Percentiles rank a stretch among this genome's conserved stretches.
Conservation (phyloP, 768 basidiomycete genomes). For the Boletus tomentosulus region DNA sequence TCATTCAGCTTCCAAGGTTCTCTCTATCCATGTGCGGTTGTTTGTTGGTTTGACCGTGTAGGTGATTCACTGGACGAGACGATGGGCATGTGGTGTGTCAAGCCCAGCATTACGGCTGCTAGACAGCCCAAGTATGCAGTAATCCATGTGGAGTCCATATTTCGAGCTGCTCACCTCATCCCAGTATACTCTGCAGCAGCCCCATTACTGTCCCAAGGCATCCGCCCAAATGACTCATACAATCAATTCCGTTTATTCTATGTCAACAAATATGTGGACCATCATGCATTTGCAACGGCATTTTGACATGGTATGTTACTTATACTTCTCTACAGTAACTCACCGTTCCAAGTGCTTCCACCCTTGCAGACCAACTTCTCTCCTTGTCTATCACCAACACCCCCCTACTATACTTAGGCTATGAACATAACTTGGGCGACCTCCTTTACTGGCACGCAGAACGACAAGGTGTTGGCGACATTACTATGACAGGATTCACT, state of each 20-base stretch:
- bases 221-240: background rate
- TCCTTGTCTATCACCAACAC: too few species aligned
- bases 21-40: slow-evolving; percentile 17
- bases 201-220: background rate
- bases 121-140: slow-evolving; percentile 5
- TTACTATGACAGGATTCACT: too few species aligned
- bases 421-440: too few species aligned
- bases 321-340: too few species aligned
- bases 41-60: slow-evolving; percentile 18
- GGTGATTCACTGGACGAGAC: slow-evolving; percentile 17
- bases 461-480: too few species aligned
- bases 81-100: slow-evolving; percentile 29
- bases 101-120: slow-evolving; percentile 5
- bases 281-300: background rate
- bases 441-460: too few species aligned
- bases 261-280: slow-evolving; percentile 3
- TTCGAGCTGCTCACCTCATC: slow-evolving; percentile 29
- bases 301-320: too few species aligned
- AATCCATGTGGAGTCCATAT: slow-evolving; percentile 27
- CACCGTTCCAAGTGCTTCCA: too few species aligned
- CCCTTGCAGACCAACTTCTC: too few species aligned
- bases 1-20: slow-evolving; percentile 8
- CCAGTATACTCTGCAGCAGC: slow-evolving; percentile 12
- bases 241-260: slow-evolving; percentile 22
- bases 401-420: too few species aligned